Evolutionary conservation across 192 early-diverging fungal species (phyloP).

Genomic region (Chytriomyces confervae): DNA sequence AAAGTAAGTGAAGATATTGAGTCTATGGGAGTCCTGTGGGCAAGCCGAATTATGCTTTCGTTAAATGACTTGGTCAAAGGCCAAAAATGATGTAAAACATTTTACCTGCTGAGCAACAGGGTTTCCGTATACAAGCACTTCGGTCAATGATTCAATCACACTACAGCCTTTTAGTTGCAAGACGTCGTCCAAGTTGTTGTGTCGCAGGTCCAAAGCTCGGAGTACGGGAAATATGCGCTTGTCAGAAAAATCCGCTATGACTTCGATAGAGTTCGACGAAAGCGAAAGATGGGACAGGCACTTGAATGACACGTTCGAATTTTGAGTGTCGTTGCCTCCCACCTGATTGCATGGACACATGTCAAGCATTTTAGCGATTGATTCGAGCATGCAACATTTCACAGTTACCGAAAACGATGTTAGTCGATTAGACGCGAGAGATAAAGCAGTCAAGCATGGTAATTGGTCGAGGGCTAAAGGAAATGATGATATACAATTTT

Average conservation of each 20-base stretch:
- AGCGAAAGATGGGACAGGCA: constrained; percentile 29
- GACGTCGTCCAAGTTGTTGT: constrained; percentile 54
- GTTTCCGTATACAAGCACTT: constrained; percentile 44
- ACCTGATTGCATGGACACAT: neutral
- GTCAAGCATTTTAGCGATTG: neutral
- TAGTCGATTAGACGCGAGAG: constrained; percentile 40
- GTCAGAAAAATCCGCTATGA: constrained; percentile 33
- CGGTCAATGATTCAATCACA: constrained; percentile 36
- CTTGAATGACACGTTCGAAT: neutral
- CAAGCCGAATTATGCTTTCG: neutral
- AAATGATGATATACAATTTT: constrained; percentile 34
- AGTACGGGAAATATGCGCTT: constrained; percentile 41
- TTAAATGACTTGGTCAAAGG: neutral
- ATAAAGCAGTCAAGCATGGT: constrained; percentile 19
- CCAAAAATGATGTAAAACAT: neutral
- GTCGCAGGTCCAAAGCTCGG: constrained; percentile 37
- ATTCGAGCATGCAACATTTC: constrained; percentile 22
- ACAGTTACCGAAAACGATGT: constrained; percentile 36
- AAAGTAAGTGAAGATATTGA: constrained; percentile 57
- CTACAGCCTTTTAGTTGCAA: constrained; percentile 46
- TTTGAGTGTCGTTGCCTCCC: neutral
- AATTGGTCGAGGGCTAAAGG: constrained; percentile 32
- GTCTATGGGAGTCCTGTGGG: constrained; percentile 41
- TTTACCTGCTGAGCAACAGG: constrained; percentile 47
- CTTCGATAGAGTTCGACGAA: constrained; percentile 40